Evolutionary conservation across 345 rosid genomes (phyloP), one percentile per base, ranked within the genome.

Genomic region (Noccaea caerulescens): DNA sequence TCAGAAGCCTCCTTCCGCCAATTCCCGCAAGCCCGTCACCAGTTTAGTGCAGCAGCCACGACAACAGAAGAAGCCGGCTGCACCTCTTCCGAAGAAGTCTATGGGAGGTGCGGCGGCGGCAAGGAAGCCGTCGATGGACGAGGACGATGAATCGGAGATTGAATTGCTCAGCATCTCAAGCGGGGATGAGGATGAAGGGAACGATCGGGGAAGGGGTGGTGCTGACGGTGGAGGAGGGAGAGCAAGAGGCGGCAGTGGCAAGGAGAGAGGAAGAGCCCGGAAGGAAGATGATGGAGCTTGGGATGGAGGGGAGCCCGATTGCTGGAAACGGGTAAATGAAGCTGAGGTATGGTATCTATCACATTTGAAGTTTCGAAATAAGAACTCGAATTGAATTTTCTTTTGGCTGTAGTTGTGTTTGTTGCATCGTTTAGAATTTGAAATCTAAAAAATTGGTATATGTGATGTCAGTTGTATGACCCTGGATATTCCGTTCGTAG

Each of bases 161-260:
- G 98, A 93, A 84, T 81, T 93, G 94, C 87, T 93, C n/a, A 93
- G 98, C 76, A 93, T 93, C 68, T 93, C 97, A 10, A 93, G 98
- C 66, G 97, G 98, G 42, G 98, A 93, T 37, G 97, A 93, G 77
- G 97, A 90, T 61, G 66, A 75, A 30, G 75, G 62, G 30, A 87
- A 67, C 68, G 89, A 84, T 76, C 78, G 75, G 11, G 82, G 68
- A 52, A 68, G 60, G 36, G 81, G 66, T 20, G 58, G 72, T 34
- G 72, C 73, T 23, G 73, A 70, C 23, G 78, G 80, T 8, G 69
- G 79, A 36, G 65, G 58, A n/a, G 80, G 78, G n/a, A 50, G 77
- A 27, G 82, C 75, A 46, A 68, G 63, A 36, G 82, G 66, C 12
- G 61, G 75, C 38, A 75, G 66, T 46, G 82, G 68, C 3, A 66